Evolutionary conservation across 2,329 filamentous ascomycete species (phyloP), one percentile per base, ranked within the genome.

Genomic region (Sporothrix brunneoviolacea): DNA sequence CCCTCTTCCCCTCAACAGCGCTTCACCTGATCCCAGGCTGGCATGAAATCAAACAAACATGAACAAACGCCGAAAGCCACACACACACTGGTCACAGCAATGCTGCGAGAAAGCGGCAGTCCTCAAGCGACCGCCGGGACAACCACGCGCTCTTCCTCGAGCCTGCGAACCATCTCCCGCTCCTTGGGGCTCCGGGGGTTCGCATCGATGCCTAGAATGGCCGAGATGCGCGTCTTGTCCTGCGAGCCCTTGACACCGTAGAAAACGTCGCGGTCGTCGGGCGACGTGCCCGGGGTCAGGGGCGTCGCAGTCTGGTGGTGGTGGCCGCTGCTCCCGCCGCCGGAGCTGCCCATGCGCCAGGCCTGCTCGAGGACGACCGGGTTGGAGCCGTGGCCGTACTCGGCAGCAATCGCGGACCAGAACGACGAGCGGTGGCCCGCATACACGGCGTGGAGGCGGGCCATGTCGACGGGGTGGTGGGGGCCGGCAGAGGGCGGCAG

Each of bases 331-430:
- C 70, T 68, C 2, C 8, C 5, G 24, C 65, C 61, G 35, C 70
- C 74, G 9, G 70, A 69, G 62, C 47, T 22, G 18, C 51, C 41
- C 21, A 10, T 28, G 4, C 73, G 76, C 82, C 84, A 89, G n/a
- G 83, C 80, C 62, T 84, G 82, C 68, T 88, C 85, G 18, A 89
- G 72, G 30, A 80, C 72, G 13, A 75, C 72, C 1, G 84, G 79
- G 43, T 79, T 82, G 2, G 75, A 74, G 30, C 80, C 77, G 13
- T 70, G 65, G 48, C 85, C 85, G 61, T 91, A 91, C 60, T 89
- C 84, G 22, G 78, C 71, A 27, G 86, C 85, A 32, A 91, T 77
- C 42, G 78, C 74, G 30, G 77, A 73, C 86, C 87, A 91, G 69
- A 91, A 91, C 8, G 79, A 77, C 45, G 76, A 72, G 38, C 84